phyloP scores from a whole-genome alignment of 768 basidiomycete genomes.

The Piloderma croceum region DNA sequence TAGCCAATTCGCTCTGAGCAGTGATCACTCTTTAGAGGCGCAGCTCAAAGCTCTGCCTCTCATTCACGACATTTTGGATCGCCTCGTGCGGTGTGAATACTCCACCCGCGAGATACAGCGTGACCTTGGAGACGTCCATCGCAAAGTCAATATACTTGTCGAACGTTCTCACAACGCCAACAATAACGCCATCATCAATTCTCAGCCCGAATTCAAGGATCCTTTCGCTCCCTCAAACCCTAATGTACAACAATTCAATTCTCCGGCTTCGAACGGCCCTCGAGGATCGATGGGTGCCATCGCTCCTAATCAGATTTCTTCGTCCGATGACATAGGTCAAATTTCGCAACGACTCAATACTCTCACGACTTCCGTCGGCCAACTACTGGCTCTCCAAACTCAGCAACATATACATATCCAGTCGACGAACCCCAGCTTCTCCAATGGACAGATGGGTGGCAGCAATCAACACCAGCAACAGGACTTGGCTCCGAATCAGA shows the following conservation, averaged over 20 bases:
- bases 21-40: slow-evolving; percentile 55
- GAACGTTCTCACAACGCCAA: slow-evolving; percentile 51
- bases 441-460: slow-evolving; percentile 22
- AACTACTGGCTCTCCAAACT: slow-evolving; percentile 75
- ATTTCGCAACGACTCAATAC: slow-evolving; percentile 77
- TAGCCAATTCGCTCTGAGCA: slow-evolving; percentile 50
- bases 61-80: slow-evolving; percentile 71
- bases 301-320: slow-evolving; percentile 64
- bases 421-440: slow-evolving; percentile 31
- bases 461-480: slow-evolving; percentile 27
- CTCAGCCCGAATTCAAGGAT: slow-evolving; percentile 76
- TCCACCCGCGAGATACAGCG: slow-evolving; percentile 67
- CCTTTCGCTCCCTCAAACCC: slow-evolving; percentile 55
- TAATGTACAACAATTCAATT: slow-evolving; percentile 30
- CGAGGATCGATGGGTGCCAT: slow-evolving; percentile 66
- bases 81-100: slow-evolving; percentile 66
- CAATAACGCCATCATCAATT: slow-evolving; percentile 14
- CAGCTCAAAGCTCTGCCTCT: slow-evolving; percentile 74
- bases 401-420: slow-evolving; percentile 63
- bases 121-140: slow-evolving; percentile 66
- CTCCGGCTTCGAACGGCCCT: slow-evolving; percentile 36
- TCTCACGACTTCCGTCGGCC: slow-evolving; percentile 79
- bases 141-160: slow-evolving; percentile 71
- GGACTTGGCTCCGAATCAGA: slow-evolving; percentile 24
- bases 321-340: slow-evolving; percentile 64